phyloP scores from a whole-genome alignment of 495 filamentous ascomycete species.

The Talaromyces stipitatus region DNA sequence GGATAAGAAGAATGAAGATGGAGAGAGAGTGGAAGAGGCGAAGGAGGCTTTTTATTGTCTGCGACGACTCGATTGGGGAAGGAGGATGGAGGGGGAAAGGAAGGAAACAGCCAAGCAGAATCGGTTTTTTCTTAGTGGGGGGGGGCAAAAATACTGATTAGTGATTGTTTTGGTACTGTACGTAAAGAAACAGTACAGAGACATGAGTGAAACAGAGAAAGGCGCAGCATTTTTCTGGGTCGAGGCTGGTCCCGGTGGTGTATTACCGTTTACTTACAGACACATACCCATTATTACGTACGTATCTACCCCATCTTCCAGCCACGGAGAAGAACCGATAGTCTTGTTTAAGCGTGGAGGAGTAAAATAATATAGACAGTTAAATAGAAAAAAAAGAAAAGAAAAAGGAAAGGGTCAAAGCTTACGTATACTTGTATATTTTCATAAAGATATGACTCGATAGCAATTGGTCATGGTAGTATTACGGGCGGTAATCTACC shows the following conservation, averaged over 20 bases:
- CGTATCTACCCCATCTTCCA: neutral
- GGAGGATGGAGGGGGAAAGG: slow-evolving; percentile 16
- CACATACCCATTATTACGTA: neutral
- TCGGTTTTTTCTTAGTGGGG: neutral
- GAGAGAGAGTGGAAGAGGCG: slow-evolving; percentile 3
- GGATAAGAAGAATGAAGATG: slow-evolving; percentile 7
- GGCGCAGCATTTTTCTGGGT: neutral
- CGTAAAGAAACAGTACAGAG: neutral
- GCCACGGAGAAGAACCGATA: neutral
- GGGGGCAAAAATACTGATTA: neutral
- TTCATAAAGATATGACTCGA: too few relatives aligned
- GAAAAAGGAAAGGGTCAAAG: neutral
- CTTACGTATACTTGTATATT: too few relatives aligned
- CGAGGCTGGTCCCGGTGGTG: neutral
- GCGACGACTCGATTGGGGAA: slow-evolving; percentile 8
- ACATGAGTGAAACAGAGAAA: neutral
- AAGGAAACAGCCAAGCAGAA: slow-evolving; percentile 11
- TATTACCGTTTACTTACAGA: neutral
- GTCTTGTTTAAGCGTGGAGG: neutral
- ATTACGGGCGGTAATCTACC: neutral
- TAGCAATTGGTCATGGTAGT: too few relatives aligned
- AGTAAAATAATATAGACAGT: neutral
- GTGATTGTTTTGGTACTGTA: neutral
- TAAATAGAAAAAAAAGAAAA: neutral
- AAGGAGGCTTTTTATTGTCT: slow-evolving; percentile 11